Base-by-base conservation (phyloP, 2,329 filamentous ascomycete genomes). In the Ophiostoma ulmi region DNA sequence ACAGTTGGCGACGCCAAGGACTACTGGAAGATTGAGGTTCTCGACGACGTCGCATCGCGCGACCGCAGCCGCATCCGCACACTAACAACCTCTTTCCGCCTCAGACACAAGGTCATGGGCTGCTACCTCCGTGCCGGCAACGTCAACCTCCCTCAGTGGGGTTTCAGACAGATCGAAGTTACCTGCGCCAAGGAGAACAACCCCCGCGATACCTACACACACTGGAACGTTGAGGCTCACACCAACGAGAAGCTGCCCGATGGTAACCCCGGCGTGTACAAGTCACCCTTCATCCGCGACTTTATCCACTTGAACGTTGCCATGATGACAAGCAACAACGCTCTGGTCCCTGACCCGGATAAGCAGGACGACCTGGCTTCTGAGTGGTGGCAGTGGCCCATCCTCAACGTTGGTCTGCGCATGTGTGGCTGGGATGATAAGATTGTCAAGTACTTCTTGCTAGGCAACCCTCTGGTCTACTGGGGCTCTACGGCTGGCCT, bases 251-350 rank as follows among this genome's bases (percentile, higher is more conserved):
- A 90, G 83, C 87, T 98, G 36, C 94, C 95, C 55, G 88, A 92
- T 73, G 91, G 91, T 76, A 91, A 97, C 80, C 92, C 95, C 70
- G 92, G 91, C 76, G 90, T 92, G 71, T 99, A 97, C 84, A 97
- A 92, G 83, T 98, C 94, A 48, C 95, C 96, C 2, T 99, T 99
- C 86, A 85, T 97, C 78, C 94, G 97, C 78, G 95, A 99, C 80
- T 99, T 99, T 77, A 90, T 99, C 74, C 95, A 99, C 80, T 84
- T 98, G 73, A 99, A 99, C 79, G 95, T 99, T 73, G 95, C 95
- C 73, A 99, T 99, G 95, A 97, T 98, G 94, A 99, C 95, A 3
- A 98, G 95, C 55, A 99, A 99, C 86, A 99, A 99, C 78, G 95
- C 95, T 35, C 88, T 99, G 65, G 93, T 99, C 26, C 95, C 95